Evolutionary conservation across 257 asterid genomes (phyloP), one percentile per base, ranked within the genome.

Genomic region (Solanum corneliomulleri): DNA sequence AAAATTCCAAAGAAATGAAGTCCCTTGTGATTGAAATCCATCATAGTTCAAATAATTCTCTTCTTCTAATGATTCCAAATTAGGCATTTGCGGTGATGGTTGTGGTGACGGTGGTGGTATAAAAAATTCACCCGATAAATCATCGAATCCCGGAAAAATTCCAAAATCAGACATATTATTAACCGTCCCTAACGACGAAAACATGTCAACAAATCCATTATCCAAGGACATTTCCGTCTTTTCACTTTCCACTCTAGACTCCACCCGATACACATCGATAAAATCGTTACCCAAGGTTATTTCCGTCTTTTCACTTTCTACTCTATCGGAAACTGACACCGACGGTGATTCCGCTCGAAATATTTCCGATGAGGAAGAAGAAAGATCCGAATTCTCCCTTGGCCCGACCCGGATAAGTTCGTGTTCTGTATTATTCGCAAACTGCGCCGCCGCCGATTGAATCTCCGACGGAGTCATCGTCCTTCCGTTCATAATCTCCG

Each of bases 1-100:
- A 82, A 95, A 95, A 75, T 92, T 92, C 98, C 98, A 94, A 29
- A 95, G 94, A 71, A 66, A 88, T 20, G 95, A 86, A 13, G 95
- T 87, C 13, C 86, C 90, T 77, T 93, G 90, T 33, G 94, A 87
- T 11, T 91, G 81, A 21, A 89, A 78, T 16, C 88, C 93, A 33
- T 93, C 93, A 3, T 80, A 80, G 3, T 80, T 47, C 5, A 27
- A 31, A 47, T 20, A 84, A 82, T 72, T 89, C 25, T 90, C 95
- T 12, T 83, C 87, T 86, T 89, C 92, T 77, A 4, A 15, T 8
- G 88, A 44, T 77, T 94, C 94, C 35, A 39, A 81, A 52, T 15
- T 60, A 42, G 92, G 87, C 85, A 91, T 72, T 37, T 21, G 56
- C 5, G 7, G 7, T 33, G 91, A 86, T 42, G 93, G 87, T 60